These are phyloP conservation scores for Pyrus hybrid DNA, from an alignment of 331 rosid species.

Conservation along the genomic window DNA sequence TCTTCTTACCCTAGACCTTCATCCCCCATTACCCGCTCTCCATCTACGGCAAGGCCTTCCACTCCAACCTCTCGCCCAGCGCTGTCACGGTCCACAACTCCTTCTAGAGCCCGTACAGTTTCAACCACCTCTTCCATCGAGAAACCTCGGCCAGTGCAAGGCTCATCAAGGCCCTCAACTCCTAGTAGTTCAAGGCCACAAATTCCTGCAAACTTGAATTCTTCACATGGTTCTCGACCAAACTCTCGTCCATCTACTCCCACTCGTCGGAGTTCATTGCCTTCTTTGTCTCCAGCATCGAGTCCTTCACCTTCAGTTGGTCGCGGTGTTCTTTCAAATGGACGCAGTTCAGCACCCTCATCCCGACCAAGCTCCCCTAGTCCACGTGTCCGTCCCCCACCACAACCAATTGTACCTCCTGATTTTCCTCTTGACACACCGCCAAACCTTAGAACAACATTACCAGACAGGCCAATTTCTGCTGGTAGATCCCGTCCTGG, in stretches of 20 bases:
- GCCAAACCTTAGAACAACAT: constrained; percentile 80
- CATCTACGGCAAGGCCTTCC: constrained; percentile 62
- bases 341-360: constrained; percentile 56
- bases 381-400: constrained; percentile 62
- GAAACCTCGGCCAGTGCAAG: constrained; percentile 49
- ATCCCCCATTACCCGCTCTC: constrained; percentile 62
- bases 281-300: constrained; percentile 45
- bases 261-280: constrained; percentile 52
- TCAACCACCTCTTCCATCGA: constrained; percentile 50
- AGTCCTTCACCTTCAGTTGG: constrained; percentile 41
- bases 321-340: constrained; percentile 37
- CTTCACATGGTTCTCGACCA: constrained; percentile 51
- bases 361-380: constrained; percentile 85
- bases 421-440: constrained; percentile 90
- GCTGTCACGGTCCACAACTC: constrained; percentile 71
- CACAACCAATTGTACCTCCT: constrained; percentile 77
- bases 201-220: constrained; percentile 67
- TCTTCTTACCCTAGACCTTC: constrained; percentile 85
- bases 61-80: constrained; percentile 68
- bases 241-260: constrained; percentile 86
- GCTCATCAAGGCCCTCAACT: constrained; percentile 86
- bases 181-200: constrained; percentile 95
- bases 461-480: constrained; percentile 84
- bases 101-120: constrained; percentile 62
- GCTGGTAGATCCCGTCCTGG: constrained; percentile 87